Base-by-base conservation (phyloP, 163 green algal species). In the Dunaliella salina region DNA sequence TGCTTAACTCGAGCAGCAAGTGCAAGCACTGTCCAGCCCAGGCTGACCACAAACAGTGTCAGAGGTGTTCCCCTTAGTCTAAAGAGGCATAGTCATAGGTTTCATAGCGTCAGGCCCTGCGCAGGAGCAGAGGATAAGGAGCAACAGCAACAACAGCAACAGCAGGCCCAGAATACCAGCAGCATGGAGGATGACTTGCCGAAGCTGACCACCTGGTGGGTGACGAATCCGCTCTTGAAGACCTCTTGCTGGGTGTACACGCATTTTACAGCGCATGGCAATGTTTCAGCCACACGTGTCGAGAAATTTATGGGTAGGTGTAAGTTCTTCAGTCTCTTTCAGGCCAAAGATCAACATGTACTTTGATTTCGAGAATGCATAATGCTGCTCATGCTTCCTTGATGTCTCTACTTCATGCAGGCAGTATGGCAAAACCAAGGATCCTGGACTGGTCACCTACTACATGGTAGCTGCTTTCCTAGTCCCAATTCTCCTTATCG, bases 341-440 rank as follows among this genome's bases (percentile, higher is more conserved):
- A 34, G 32, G 1, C 5, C 1, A 40, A 1, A 81, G 11, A 8
- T 3, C 32, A 25, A 81, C 1, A 34, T 45, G 1, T 12, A 5
- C n/a, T 50, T 50, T 50, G 40, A 30, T 79, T n/a, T 1, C 3
- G 67, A 33, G 29, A 4, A 11, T n/a, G 26, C 67, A 79, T n/a
- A 11, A 79, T 50, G 40, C 40, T 34, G 32, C 46, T 26, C 32
- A 83, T 11, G 25, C 80, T 67, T 59, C 67, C 33, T 15, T 59
- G 3, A 34, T 1, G 33, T 33, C 15, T 8, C 29, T 57, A 1
- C 3, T 40, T 17, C 40, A 20, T 34, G 80, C 80, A 84, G 45
- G 80, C 33, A 84, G 29, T 84, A 84, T n/a, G 80, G 80, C 35
- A 84, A 84, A n/a, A 84, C 80, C 24, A 71, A 72, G 25, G 80